Evolutionary conservation across 2,329 filamentous ascomycete genomes (phyloP).

Genomic region (Aspergillus fumigatus): DNA sequence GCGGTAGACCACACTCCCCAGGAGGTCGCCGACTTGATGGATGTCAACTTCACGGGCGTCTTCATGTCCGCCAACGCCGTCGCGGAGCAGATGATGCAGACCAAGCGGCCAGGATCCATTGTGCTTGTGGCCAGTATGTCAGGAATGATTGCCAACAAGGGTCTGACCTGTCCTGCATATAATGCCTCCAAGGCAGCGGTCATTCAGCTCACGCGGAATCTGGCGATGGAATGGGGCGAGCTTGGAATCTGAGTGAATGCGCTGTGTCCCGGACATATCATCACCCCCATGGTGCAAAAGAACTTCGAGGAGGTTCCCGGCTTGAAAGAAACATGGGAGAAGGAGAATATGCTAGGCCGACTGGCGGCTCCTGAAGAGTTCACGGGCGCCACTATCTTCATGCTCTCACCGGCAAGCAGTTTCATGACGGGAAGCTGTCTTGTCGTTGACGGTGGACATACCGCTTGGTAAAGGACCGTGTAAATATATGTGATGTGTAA

Average conservation of each 20-base stretch:
- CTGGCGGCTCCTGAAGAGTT: slow-evolving; percentile 1
- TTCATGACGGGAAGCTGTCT: slow-evolving; percentile 3
- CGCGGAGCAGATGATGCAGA: neutral
- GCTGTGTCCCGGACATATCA: neutral
- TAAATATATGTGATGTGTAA: neutral
- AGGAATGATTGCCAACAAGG: neutral
- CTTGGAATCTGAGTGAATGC: slow-evolving; percentile 1
- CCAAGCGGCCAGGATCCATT: neutral
- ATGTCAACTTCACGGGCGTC: neutral
- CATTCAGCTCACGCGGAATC: neutral
- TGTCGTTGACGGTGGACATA: slow-evolving; percentile 3
- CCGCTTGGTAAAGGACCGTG: neutral
- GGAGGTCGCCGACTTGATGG: neutral
- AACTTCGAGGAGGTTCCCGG: slow-evolving; percentile 1
- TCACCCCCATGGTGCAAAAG: neutral
- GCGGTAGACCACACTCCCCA: neutral
- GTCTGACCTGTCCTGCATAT: neutral
- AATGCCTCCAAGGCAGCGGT: neutral
- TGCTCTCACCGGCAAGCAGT: slow-evolving; percentile 1
- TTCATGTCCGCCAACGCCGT: neutral
- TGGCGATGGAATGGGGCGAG: neutral
- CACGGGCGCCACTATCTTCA: neutral
- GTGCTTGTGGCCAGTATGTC: neutral
- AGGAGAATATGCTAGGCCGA: slow-evolving; percentile 4
- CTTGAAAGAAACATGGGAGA: slow-evolving; percentile 2